Evolutionary conservation across 164 flowering plant genomes (phyloP), one percentile per base, ranked within the genome.

Genomic region (Nelumbo lutea): DNA sequence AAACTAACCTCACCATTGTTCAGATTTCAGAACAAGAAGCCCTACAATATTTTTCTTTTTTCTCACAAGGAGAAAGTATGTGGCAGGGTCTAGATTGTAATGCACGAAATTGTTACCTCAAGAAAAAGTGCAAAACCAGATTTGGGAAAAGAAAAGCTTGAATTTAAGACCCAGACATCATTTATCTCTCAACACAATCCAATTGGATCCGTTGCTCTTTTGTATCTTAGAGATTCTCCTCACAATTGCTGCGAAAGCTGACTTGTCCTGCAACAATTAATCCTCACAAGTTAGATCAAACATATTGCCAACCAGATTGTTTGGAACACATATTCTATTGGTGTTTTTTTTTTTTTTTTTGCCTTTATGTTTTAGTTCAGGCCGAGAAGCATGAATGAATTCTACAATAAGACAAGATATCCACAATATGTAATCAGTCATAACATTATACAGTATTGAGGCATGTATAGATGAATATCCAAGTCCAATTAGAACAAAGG

Each of bases 161-260:
- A 66, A 61, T 11, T 55, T 55, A 39, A 1, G 38, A 15, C 60
- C 5, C 8, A 59, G 10, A 5, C 11, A 53, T 82, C 69, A 83
- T 45, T 69, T 83, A 0, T 85, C 88, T 64, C 94, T 85, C 78
- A 92, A 69, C 43, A 92, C 90, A 41, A 92, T 89, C 60, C 76
- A 92, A 79, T 56, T 88, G n/a, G 83, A 61, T 47, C 88, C 90
- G 64, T 73, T 77, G 1, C 84, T 87, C 85, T 89, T 87, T 76
- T 89, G 91, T 70, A 90, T 90, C 85, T 87, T 93, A 10, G 98
- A 90, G 59, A 90, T 90, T 75, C 85, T 81, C 83, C 80, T 88
- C 77, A 92, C 70, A 64, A 86, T 84, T 0, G 77, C 90, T 1
- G 93, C 93, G 81, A 92, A 90, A 8, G 95, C 88, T 47, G 72